phyloP scores from a whole-genome alignment of 129 eudicot genomes.

The Saposhnikovia divaricata region DNA sequence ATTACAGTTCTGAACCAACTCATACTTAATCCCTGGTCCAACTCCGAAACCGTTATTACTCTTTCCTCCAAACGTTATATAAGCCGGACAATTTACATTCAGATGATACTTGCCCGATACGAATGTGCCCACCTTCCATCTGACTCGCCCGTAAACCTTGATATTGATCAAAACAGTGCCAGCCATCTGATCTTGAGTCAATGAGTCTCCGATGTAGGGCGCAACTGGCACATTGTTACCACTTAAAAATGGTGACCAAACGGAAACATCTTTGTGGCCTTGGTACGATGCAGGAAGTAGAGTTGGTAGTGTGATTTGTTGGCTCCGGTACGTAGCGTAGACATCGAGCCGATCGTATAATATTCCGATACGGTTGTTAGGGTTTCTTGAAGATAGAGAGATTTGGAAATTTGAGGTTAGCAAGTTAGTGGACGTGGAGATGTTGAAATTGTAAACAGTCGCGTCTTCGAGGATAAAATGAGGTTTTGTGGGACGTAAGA shows the following conservation, averaged over 20 bases:
- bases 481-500: constrained; percentile 75
- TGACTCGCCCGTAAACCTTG: constrained; percentile 17
- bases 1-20: constrained; percentile 15
- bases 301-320: constrained; percentile 35
- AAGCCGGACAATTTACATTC: constrained; percentile 29
- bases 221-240: constrained; percentile 31
- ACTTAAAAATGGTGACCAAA: constrained; percentile 29
- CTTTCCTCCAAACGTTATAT: constrained; percentile 16
- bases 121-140: constrained; percentile 39
- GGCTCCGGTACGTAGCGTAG: constrained; percentile 34
- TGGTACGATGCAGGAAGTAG: constrained; percentile 29
- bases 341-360: constrained; percentile 30
- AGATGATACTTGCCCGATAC: constrained; percentile 31
- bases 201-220: constrained; percentile 16
- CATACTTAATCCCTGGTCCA: constrained; percentile 10
- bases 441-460: constrained; percentile 45
- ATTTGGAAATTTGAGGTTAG: constrained; percentile 28
- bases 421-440: constrained; percentile 12
- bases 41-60: not conserved
- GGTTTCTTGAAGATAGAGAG: constrained; percentile 31
- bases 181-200: constrained; percentile 25
- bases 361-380: constrained; percentile 32
- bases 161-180: constrained; percentile 27
- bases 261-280: constrained; percentile 28
- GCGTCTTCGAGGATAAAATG: constrained; percentile 65